A percentile compares a stretch with the other conserved stretches of the same genome.
Conservation (phyloP, 768 basidiomycete genomes). For the Hysterangium stoloniferum region DNA sequence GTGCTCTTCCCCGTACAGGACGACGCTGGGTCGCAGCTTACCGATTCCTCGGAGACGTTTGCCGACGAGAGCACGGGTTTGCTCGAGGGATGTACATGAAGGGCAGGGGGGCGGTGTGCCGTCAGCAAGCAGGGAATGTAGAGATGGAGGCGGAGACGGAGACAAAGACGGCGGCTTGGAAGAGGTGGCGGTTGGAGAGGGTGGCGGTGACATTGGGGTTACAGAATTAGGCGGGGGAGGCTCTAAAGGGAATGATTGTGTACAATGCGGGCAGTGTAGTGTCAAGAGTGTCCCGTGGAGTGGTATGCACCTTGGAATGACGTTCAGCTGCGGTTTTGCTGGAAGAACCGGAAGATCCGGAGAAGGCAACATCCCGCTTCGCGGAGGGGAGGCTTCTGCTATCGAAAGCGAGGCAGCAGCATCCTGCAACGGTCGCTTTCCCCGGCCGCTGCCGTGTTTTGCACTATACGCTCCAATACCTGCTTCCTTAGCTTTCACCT, state of each 20-base stretch:
- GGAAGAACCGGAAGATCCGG: background rate
- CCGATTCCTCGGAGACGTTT: conserved; percentile 79
- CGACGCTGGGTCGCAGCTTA: conserved; percentile 75
- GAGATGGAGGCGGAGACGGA: background rate
- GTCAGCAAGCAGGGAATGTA: conserved; percentile 49
- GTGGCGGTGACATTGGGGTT: background rate
- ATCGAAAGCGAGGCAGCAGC: conserved; percentile 16
- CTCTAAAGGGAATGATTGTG: conserved; percentile 57
- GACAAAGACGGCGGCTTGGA: background rate
- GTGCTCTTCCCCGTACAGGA: conserved; percentile 86
- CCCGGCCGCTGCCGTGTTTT: background rate
- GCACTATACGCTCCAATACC: conserved; percentile 1
- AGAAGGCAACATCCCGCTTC: background rate
- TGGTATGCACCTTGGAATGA: conserved; percentile 77
- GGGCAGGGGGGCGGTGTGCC: conserved; percentile 74
- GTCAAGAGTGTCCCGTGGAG: conserved; percentile 79
- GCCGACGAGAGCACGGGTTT: conserved; percentile 61
- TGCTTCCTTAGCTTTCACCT: conserved; percentile 3
- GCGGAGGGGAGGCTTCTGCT: conserved; percentile 18
- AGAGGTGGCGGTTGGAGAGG: background rate
- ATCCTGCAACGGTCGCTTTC: background rate
- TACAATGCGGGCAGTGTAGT: conserved; percentile 78
- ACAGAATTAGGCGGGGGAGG: conserved; percentile 21
- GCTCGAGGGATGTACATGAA: conserved; percentile 62
- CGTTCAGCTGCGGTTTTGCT: conserved; percentile 29